Evolutionary conservation across 208 protist species (phyloP).

Genomic region (Borovskyia barvae): DNA sequence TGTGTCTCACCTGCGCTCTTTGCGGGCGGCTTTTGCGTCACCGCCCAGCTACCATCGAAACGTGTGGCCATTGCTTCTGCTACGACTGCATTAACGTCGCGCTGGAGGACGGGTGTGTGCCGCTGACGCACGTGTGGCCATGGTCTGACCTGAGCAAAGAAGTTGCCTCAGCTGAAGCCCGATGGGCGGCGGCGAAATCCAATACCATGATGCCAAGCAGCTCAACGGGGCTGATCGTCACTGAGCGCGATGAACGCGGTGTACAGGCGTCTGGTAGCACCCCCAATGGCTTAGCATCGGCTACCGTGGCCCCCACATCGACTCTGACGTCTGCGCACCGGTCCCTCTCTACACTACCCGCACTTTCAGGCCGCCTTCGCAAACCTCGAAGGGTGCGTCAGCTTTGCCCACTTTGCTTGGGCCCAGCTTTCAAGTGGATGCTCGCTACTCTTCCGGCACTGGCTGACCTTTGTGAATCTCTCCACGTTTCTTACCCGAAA

Average conservation of each 20-base stretch:
- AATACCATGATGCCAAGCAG: no score
- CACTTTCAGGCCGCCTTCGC: neutral
- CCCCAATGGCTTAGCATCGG: no score
- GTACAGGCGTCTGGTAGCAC: no score
- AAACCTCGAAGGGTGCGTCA: conserved; percentile 27
- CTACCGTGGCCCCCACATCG: no score
- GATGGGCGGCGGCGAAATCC: conserved; percentile 9
- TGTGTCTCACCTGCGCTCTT: conserved; percentile 48
- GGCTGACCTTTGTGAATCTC: conserved; percentile 29
- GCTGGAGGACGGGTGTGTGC: conserved; percentile 53
- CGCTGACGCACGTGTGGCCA: conserved; percentile 31
- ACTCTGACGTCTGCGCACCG: no score
- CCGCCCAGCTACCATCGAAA: conserved; percentile 47
- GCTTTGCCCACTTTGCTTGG: conserved; percentile 57
- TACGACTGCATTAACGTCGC: conserved; percentile 62
- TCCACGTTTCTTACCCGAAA: conserved; percentile 13
- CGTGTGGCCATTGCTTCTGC: conserved; percentile 82
- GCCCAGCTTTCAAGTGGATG: conserved; percentile 72
- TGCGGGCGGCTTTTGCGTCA: conserved; percentile 39
- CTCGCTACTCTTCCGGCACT: conserved; percentile 49
- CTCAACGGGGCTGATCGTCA: no score
- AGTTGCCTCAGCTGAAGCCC: conserved; percentile 3
- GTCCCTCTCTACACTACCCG: neutral
- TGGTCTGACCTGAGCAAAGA: conserved; percentile 13
- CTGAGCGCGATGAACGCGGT: no score